Percentiles rank a stretch among this genome's conserved stretches.
Evolutionary conservation across 306 rosid genomes (phyloP).

Genomic region (Oemleria cerasiformis): DNA sequence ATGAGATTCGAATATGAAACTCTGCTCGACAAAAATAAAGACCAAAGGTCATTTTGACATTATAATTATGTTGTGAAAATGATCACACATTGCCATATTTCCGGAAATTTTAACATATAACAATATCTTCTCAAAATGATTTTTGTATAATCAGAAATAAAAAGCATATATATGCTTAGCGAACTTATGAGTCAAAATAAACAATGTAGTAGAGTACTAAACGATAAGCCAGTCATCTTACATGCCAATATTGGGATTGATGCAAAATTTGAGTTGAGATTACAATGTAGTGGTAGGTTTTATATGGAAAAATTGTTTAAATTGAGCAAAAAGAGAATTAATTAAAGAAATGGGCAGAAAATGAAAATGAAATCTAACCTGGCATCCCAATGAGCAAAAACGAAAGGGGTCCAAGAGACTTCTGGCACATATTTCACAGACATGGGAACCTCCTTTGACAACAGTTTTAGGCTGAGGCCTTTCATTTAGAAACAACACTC

Average conservation of each 20-base stretch:
- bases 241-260: neutral
- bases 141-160: too few relatives aligned
- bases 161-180: too few relatives aligned
- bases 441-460: conserved; percentile 36
- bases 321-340: neutral
- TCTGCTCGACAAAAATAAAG: too few relatives aligned
- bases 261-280: neutral
- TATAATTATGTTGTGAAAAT: too few relatives aligned
- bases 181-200: too few relatives aligned
- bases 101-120: too few relatives aligned
- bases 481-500: conserved; percentile 65
- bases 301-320: neutral
- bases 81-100: too few relatives aligned
- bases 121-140: too few relatives aligned
- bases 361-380: conserved; percentile 32
- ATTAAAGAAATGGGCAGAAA: too few relatives aligned
- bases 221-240: too few relatives aligned
- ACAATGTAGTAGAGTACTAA: too few relatives aligned
- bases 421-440: conserved; percentile 56
- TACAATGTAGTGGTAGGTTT: neutral
- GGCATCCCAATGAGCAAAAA: conserved; percentile 76
- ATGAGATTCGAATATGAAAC: neutral
- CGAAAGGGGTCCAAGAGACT: conserved; percentile 60
- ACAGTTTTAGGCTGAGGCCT: conserved; percentile 55
- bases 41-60: too few relatives aligned